These are phyloP conservation scores for Chlamydomonas schloesseri DNA, from an alignment of 139 green algal genomes.

Conservation along the genomic window DNA sequence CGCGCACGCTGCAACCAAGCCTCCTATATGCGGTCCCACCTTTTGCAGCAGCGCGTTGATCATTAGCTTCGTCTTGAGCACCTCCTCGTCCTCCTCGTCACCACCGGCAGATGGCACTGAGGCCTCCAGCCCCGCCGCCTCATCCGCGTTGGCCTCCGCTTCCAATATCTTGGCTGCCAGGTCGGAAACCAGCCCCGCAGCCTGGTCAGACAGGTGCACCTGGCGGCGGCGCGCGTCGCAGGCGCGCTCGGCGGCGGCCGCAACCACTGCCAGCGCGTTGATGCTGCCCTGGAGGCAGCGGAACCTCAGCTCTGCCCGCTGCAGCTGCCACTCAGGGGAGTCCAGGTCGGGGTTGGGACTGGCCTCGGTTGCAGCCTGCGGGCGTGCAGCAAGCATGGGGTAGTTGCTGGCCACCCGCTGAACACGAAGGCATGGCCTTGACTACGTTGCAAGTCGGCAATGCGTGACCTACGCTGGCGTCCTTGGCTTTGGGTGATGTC, in stretches of 20 bases:
- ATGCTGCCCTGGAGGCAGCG: constrained; percentile 27
- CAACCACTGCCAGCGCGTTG: neutral
- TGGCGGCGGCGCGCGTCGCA: neutral
- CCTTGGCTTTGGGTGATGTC: too few species aligned
- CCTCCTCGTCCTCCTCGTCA: constrained; percentile 33
- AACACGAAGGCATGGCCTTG: too few species aligned
- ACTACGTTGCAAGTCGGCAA: too few species aligned
- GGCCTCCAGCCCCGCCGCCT: constrained; percentile 18
- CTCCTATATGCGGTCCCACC: neutral
- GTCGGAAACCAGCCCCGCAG: constrained; percentile 14
- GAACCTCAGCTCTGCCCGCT: constrained; percentile 11
- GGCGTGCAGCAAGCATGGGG: too few species aligned
- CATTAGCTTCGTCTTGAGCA: constrained; percentile 38
- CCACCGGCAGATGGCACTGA: neutral
- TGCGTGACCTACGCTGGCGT: too few species aligned
- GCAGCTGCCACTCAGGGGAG: neutral
- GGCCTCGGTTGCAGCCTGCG: too few species aligned
- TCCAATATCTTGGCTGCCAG: constrained; percentile 42
- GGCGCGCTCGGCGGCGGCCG: neutral
- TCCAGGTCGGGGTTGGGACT: too few species aligned
- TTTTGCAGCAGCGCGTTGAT: constrained; percentile 41
- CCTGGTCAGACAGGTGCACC: constrained; percentile 26
- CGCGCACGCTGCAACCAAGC: too few species aligned
- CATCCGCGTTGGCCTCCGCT: constrained; percentile 30
- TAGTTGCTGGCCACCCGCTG: too few species aligned